phyloP scores from a whole-genome alignment of 352 stramenopile species.

The Pythium sp. region DNA sequence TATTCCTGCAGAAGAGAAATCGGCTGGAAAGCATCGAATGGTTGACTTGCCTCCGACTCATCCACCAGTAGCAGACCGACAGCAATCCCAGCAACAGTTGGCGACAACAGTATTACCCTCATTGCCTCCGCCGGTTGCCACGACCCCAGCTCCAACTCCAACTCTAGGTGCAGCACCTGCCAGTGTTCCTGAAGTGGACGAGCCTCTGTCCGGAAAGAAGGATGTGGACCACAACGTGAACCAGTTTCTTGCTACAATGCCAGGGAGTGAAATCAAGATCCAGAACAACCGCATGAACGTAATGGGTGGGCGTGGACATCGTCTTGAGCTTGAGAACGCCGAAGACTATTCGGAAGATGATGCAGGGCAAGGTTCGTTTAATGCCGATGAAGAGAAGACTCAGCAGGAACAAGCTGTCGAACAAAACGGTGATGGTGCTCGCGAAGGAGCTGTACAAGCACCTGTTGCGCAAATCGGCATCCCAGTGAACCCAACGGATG shows the following conservation, averaged over 20 bases:
- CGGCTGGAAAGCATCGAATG: conserved; percentile 37
- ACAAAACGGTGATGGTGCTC: background rate
- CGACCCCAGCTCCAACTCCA: background rate
- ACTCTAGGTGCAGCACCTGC: background rate
- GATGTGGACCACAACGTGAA: conserved; percentile 57
- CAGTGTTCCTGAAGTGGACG: conserved; percentile 31
- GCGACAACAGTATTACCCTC: background rate
- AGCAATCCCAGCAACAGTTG: conserved; percentile 8
- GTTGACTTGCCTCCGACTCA: conserved; percentile 28
- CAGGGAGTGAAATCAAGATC: conserved; percentile 89
- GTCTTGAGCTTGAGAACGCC: conserved; percentile 75
- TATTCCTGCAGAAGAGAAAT: conserved; percentile 48
- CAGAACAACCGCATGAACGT: conserved; percentile 90
- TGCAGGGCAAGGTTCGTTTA: conserved; percentile 16
- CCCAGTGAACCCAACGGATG: background rate
- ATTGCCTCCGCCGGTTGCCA: background rate
- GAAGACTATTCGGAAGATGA: conserved; percentile 38
- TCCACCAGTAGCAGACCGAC: conserved; percentile 3
- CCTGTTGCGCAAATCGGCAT: background rate
- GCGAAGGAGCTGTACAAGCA: background rate
- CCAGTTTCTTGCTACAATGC: conserved; percentile 80
- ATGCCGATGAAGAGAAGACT: conserved; percentile 9
- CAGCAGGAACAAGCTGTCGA: background rate
- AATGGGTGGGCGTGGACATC: conserved; percentile 88
- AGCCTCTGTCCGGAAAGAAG: conserved; percentile 57